Evolutionary conservation across 164 flowering plant genomes (phyloP).

Genomic region (Echeveria elegans): DNA sequence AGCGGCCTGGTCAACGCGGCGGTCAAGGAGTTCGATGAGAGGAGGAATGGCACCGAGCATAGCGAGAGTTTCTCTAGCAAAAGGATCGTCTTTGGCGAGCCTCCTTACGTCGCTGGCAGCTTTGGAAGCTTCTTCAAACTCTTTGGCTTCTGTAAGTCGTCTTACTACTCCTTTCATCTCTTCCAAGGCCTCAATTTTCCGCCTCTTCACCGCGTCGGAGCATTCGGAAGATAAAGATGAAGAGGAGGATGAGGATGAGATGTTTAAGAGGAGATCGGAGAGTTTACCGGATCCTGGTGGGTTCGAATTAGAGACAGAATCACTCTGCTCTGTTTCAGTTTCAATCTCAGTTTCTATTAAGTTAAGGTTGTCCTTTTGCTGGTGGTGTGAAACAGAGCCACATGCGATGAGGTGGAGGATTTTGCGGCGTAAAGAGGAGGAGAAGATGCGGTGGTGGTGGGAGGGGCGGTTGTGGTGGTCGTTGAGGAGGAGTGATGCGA

Average conservation of each 20-base stretch:
- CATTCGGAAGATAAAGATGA: neutral
- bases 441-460: constrained; percentile 26
- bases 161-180: constrained; percentile 22
- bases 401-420: constrained; percentile 31
- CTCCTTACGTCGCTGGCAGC: constrained; percentile 40
- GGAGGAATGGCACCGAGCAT: constrained; percentile 97
- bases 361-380: neutral
- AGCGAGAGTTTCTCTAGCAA: constrained; percentile 56
- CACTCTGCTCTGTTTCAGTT: neutral
- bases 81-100: constrained; percentile 58
- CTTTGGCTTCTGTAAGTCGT: constrained; percentile 21
- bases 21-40: constrained; percentile 62
- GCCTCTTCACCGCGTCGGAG: constrained; percentile 20
- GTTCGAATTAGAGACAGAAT: neutral
- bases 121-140: constrained; percentile 14
- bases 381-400: constrained; percentile 23
- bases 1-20: constrained; percentile 33
- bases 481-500: constrained; percentile 43
- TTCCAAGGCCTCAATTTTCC: constrained; percentile 47
- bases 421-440: constrained; percentile 28
- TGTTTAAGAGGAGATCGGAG: constrained; percentile 43
- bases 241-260: constrained; percentile 18
- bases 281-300: constrained; percentile 46
- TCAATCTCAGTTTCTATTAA: too few species aligned
- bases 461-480: too few species aligned